phyloP scores from a whole-genome alignment of 108 stramenopile species.

The Thalassiosira profunda region DNA sequence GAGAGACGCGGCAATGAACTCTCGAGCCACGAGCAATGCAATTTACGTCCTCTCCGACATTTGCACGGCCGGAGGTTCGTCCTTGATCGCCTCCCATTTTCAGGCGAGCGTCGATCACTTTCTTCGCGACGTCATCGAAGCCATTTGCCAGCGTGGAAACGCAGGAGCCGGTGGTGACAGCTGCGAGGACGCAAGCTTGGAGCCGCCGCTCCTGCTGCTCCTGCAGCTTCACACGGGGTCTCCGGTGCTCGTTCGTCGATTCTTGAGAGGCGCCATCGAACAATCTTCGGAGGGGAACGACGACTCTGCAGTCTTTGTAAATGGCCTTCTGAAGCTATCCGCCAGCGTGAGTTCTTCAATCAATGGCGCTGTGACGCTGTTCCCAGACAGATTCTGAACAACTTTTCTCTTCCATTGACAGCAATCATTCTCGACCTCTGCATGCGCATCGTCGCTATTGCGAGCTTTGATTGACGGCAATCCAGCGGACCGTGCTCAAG shows the following conservation, averaged over 20 bases:
- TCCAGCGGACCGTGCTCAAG: constrained; percentile 28
- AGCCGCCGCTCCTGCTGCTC: constrained; percentile 25
- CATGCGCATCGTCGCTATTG: constrained; percentile 36
- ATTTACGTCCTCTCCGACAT: constrained; percentile 24
- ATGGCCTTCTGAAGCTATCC: constrained; percentile 29
- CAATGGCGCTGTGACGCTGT: too few relatives aligned
- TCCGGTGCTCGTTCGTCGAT: constrained; percentile 25
- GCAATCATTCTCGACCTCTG: constrained; percentile 36
- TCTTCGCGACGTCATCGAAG: constrained; percentile 10
- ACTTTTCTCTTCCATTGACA: neutral
- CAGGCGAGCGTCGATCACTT: constrained; percentile 20
- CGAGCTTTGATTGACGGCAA: constrained; percentile 44
- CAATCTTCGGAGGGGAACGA: neutral
- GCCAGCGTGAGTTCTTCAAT: constrained; percentile 30
- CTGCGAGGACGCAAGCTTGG: constrained; percentile 18
- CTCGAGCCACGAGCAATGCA: constrained; percentile 22
- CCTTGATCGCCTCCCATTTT: constrained; percentile 16
- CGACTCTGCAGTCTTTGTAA: constrained; percentile 12
- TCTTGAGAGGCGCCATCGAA: constrained; percentile 25
- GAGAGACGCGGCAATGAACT: too few relatives aligned
- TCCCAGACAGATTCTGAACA: too few relatives aligned
- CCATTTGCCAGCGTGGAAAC: constrained; percentile 15
- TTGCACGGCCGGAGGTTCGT: constrained; percentile 25
- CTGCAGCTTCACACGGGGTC: constrained; percentile 36
- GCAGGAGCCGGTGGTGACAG: neutral